A percentile compares a stretch with the other conserved stretches of the same genome.
Conservation (phyloP, 345 rosid genomes). For the Iberis pinnata region DNA sequence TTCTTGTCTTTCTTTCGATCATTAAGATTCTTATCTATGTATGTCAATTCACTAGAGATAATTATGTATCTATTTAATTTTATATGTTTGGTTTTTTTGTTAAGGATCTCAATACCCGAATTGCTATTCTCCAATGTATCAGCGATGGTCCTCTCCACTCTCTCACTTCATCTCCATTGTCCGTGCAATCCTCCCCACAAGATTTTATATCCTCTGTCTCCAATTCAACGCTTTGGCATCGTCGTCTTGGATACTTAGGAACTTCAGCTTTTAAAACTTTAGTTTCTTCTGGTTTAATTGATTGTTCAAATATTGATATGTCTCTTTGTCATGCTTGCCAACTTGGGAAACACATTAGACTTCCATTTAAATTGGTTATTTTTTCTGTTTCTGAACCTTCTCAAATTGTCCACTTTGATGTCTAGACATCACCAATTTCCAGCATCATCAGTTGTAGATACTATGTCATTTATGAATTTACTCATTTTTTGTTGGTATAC, state of each 20-base stretch:
- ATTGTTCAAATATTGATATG: not conserved
- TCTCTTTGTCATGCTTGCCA: too few species aligned
- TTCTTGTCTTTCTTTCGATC: not conserved
- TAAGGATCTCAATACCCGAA: not conserved
- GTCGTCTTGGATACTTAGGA: not conserved
- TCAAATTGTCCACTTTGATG: too few species aligned
- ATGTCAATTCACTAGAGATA: not conserved
- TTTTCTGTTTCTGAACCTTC: too few species aligned
- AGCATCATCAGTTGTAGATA: too few species aligned
- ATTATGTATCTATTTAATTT: not conserved
- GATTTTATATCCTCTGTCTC: not conserved
- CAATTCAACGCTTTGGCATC: not conserved
- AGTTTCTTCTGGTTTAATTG: not conserved
- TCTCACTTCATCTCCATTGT: not conserved
- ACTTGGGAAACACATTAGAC: too few species aligned
- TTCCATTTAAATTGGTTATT: too few species aligned
- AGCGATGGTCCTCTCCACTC: not conserved
- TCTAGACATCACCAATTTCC: too few species aligned
- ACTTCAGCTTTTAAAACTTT: not conserved
- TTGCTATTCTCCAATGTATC: not conserved
- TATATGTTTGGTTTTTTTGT: not conserved
- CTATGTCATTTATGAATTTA: too few species aligned
- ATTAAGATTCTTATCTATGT: not conserved
- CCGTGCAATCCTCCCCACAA: too few species aligned
- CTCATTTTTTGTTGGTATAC: too few species aligned